phyloP scores from a whole-genome alignment of 495 filamentous ascomycete genomes.

The Aspergillus sclerotioniger region DNA sequence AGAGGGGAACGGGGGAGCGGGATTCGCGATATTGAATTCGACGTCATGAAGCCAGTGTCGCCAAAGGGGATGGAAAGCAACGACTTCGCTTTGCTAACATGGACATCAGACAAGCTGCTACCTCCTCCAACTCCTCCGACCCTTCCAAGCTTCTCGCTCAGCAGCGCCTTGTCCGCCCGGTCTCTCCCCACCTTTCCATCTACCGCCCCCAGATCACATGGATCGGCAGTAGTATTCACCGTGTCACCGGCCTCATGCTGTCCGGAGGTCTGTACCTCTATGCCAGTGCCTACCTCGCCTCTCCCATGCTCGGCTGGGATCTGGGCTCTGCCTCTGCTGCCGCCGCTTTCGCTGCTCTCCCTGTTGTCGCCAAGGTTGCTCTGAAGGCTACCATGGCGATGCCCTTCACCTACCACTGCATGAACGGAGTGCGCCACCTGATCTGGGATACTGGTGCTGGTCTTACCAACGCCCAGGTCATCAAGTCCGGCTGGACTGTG shows the following conservation, averaged over 20 bases:
- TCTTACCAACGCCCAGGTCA: conserved; percentile 68
- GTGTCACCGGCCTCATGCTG: conserved; percentile 73
- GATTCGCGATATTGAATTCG: conserved; percentile 11
- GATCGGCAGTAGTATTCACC: conserved; percentile 70
- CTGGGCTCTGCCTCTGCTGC: conserved; percentile 77
- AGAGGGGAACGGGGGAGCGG: background rate
- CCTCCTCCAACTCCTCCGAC: conserved; percentile 57
- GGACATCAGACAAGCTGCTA: conserved; percentile 47
- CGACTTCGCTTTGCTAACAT: conserved; percentile 10
- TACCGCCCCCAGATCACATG: conserved; percentile 89
- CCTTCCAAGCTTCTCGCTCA: conserved; percentile 69
- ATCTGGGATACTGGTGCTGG: conserved; percentile 73
- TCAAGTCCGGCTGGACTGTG: conserved; percentile 71
- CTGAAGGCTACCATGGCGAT: conserved; percentile 71
- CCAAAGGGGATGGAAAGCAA: background rate
- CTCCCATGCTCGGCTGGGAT: conserved; percentile 80
- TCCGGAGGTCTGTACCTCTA: conserved; percentile 80
- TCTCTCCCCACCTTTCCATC: conserved; percentile 84
- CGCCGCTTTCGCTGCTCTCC: conserved; percentile 71
- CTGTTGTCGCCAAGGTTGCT: conserved; percentile 63
- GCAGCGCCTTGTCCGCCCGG: conserved; percentile 82
- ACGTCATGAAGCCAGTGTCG: conserved; percentile 29
- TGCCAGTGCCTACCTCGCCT: conserved; percentile 75
- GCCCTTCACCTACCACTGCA: conserved; percentile 82
- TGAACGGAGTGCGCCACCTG: conserved; percentile 91